phyloP scores from a whole-genome alignment of 169 alveolate genomes.

The Theileria parva region DNA sequence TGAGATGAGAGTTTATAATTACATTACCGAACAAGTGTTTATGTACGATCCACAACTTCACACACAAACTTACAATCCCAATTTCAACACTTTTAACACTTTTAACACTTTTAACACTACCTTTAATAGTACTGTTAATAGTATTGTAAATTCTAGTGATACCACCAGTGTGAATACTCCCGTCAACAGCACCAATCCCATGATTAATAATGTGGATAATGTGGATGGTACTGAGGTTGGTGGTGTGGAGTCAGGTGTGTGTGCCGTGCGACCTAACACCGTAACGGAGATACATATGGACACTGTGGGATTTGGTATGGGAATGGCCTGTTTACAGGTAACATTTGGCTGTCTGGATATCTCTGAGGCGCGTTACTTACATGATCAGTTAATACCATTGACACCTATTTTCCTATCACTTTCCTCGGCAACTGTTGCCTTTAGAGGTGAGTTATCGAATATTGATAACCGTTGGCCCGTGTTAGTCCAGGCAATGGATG shows the following conservation, averaged over 20 bases:
- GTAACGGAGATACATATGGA: constrained; percentile 86
- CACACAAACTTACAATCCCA: no score
- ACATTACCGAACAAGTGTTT: background rate
- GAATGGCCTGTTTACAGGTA: constrained; percentile 89
- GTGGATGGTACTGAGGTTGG: background rate
- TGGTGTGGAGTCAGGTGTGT: background rate
- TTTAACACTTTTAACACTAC: no score
- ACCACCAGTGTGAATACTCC: background rate
- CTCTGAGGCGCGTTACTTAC: constrained; percentile 85
- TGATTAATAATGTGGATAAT: background rate
- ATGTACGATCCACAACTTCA: background rate
- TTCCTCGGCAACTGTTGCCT: constrained; percentile 91
- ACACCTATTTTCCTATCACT: constrained; percentile 91
- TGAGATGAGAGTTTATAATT: background rate
- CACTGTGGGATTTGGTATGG: constrained; percentile 96
- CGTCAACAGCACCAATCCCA: background rate
- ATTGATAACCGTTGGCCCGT: constrained; percentile 92
- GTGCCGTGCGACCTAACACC: background rate
- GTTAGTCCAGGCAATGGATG: constrained; percentile 89
- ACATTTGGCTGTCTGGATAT: constrained; percentile 84
- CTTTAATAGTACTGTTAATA: no score
- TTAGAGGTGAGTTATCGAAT: constrained; percentile 88
- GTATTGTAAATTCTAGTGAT: no score
- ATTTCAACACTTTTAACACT: no score
- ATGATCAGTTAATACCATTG: constrained; percentile 90